A percentile compares a stretch with the other conserved stretches of the same genome.
These are phyloP conservation scores for Beauveria caledonica DNA, from an alignment of 2,329 filamentous ascomycete genomes.

Conservation along the genomic window DNA sequence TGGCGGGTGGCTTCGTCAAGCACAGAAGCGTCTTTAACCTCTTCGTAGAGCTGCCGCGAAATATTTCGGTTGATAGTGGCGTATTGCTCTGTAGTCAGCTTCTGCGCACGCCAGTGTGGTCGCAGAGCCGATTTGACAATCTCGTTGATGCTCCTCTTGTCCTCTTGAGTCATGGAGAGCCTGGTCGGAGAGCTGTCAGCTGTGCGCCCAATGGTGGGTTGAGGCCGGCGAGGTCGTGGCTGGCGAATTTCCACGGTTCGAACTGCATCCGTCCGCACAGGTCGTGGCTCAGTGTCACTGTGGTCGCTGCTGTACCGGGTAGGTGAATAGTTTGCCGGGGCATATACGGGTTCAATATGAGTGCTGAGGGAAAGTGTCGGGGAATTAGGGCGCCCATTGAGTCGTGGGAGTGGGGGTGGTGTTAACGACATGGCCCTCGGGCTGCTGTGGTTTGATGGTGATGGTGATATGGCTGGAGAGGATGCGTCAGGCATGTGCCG, in stretches of 20 bases:
- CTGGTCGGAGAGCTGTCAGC: slow-evolving; percentile 62
- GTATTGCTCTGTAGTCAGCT: slow-evolving; percentile 82
- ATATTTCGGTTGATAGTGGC: slow-evolving; percentile 86
- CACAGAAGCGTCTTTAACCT: slow-evolving; percentile 43
- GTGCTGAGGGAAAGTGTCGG: slow-evolving; percentile 61
- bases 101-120: slow-evolving; percentile 71
- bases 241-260: slow-evolving; percentile 42
- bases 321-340: slow-evolving; percentile 66
- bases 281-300: slow-evolving; percentile 35
- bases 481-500: slow-evolving; percentile 28
- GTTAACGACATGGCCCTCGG: slow-evolving; percentile 60
- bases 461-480: slow-evolving; percentile 61
- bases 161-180: slow-evolving; percentile 60
- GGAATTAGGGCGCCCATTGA: slow-evolving; percentile 49
- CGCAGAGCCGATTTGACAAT: slow-evolving; percentile 79
- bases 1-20: slow-evolving; percentile 59
- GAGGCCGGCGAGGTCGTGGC: slow-evolving; percentile 41
- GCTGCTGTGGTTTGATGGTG: slow-evolving; percentile 56
- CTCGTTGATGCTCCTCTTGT: slow-evolving; percentile 80
- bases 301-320: slow-evolving; percentile 38
- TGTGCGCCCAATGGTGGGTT: slow-evolving; percentile 36
- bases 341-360: slow-evolving; percentile 64
- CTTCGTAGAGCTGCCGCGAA: slow-evolving; percentile 78
- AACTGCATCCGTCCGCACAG: slow-evolving; percentile 19
- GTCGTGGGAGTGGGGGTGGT: slow-evolving; percentile 56